Evolutionary conservation across 2,329 filamentous ascomycete genomes (phyloP).

Genomic region (Diaporthe ilicicola): DNA sequence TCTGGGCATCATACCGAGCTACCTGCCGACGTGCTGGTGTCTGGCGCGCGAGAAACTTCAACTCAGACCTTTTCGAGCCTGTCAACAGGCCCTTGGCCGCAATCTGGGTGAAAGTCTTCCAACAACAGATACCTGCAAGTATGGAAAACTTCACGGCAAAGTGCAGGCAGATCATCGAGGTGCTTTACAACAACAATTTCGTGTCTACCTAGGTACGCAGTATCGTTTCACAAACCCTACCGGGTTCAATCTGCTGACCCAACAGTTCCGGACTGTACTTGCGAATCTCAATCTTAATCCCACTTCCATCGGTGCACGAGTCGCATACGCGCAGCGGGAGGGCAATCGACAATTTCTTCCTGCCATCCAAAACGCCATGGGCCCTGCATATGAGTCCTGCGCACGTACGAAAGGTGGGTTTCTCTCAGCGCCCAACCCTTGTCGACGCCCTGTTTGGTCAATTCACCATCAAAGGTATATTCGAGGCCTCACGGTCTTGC

Average conservation of each 20-base stretch:
- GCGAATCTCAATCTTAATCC: conserved; percentile 49
- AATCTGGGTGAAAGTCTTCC: conserved; percentile 41
- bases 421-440: not conserved
- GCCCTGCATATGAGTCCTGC: conserved; percentile 54
- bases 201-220: not conserved
- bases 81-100: conserved; percentile 35
- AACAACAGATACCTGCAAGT: conserved; percentile 34
- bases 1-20: conserved; percentile 41
- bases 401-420: conserved; percentile 49
- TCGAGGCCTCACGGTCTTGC: not conserved
- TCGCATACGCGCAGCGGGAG: conserved; percentile 58
- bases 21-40: conserved; percentile 37
- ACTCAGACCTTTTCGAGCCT: conserved; percentile 40
- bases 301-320: conserved; percentile 41
- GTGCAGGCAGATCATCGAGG: conserved; percentile 20
- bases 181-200: conserved; percentile 35
- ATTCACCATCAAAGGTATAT: not conserved
- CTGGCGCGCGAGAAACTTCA: conserved; percentile 37
- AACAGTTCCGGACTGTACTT: conserved; percentile 38
- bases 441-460: not conserved
- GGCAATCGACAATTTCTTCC: conserved; percentile 63
- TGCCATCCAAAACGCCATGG: conserved; percentile 55
- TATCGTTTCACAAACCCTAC: conserved; percentile 22
- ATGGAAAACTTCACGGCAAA: conserved; percentile 27
- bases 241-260: conserved; percentile 35